Percentiles rank a stretch among this genome's conserved stretches.
These are phyloP conservation scores for Furcasterigmium sp. DNA, from an alignment of 2,329 filamentous ascomycete genomes.

Conservation along the genomic window DNA sequence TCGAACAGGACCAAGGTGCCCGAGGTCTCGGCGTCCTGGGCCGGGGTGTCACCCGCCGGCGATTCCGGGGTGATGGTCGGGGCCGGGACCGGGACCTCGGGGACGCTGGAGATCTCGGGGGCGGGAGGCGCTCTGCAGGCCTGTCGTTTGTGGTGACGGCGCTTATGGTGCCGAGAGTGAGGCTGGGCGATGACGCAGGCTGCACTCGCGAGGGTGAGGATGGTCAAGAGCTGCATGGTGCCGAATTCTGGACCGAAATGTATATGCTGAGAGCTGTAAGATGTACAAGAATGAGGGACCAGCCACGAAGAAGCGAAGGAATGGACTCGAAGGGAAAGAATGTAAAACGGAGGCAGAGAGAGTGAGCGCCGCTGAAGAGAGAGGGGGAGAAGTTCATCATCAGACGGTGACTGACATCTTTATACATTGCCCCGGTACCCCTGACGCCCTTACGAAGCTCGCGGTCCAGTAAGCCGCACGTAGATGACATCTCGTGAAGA, in stretches of 20 bases:
- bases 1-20: slow-evolving; percentile 29
- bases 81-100: not conserved
- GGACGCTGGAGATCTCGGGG: not conserved
- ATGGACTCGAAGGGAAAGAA: no score
- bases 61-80: not conserved
- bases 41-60: not conserved
- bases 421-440: no score
- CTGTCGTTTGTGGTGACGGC: slow-evolving; percentile 1
- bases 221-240: slow-evolving; percentile 16
- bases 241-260: no score
- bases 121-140: not conserved
- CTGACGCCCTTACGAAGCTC: no score
- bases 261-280: no score
- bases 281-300: no score
- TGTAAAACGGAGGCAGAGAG: no score
- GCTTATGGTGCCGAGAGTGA: slow-evolving; percentile 5
- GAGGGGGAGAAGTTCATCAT: no score
- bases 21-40: slow-evolving; percentile 4
- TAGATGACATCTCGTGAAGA: no score
- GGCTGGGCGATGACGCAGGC: slow-evolving; percentile 13
- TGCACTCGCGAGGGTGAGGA: slow-evolving; percentile 14
- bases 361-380: no score
- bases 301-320: not conserved
- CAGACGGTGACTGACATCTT: no score
- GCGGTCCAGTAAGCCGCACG: no score